A percentile compares a stretch with the other conserved stretches of the same genome.
These are phyloP conservation scores for Boletellus sp. DNA, from an alignment of 768 basidiomycete genomes.

Conservation along the genomic window DNA sequence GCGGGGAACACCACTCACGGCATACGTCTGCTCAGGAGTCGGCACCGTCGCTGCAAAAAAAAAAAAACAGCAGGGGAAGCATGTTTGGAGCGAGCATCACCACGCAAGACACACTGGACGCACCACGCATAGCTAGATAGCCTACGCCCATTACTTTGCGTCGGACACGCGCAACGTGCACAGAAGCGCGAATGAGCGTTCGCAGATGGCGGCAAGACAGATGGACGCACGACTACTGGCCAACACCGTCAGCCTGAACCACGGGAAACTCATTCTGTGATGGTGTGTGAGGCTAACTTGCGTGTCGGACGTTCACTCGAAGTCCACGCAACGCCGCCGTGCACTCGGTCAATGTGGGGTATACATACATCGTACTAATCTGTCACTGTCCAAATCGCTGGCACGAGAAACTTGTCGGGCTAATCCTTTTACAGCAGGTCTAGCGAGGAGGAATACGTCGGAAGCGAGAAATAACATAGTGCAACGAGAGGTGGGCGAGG, in stretches of 20 bases:
- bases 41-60: constrained; percentile 31
- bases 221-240: constrained; percentile 46
- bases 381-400: constrained; percentile 10
- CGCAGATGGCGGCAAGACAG: background rate
- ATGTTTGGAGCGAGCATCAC: background rate
- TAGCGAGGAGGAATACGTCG: constrained; percentile 4
- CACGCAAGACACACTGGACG: constrained; percentile 15
- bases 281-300: background rate
- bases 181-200: constrained; percentile 5
- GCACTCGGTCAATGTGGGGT: constrained; percentile 14
- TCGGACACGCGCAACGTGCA: background rate
- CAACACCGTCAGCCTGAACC: constrained; percentile 48
- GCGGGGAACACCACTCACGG: constrained; percentile 20
- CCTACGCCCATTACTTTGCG: constrained; percentile 51
- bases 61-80: background rate
- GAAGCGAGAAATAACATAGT: constrained; percentile 9
- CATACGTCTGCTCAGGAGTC: constrained; percentile 35
- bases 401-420: constrained; percentile 4
- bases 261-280: constrained; percentile 49
- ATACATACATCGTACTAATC: constrained; percentile 8
- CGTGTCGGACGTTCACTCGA: background rate
- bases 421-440: constrained; percentile 8
- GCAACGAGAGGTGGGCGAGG: constrained; percentile 4
- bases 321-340: constrained; percentile 14
- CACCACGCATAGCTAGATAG: constrained; percentile 60